A percentile compares a stretch with the other conserved stretches of the same genome.
Evolutionary conservation across 495 filamentous ascomycete species (phyloP).

Genomic region (Penicillium lividum): DNA sequence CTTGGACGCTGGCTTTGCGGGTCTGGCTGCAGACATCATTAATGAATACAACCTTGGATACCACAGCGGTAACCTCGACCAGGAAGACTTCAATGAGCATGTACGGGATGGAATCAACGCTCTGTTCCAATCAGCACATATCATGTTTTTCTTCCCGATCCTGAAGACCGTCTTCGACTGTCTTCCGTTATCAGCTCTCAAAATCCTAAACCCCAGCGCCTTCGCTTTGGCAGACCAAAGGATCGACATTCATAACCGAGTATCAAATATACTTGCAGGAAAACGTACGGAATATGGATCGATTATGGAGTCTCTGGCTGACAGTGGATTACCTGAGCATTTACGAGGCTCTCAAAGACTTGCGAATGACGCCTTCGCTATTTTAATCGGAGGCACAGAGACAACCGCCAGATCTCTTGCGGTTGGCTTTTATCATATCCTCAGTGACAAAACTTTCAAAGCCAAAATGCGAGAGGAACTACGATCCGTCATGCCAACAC

Average conservation of each 20-base stretch:
- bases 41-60: constrained; percentile 28
- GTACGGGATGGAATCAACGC: constrained; percentile 28
- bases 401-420: constrained; percentile 35
- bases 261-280: constrained; percentile 8
- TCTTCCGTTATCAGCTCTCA: not conserved
- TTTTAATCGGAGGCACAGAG: constrained; percentile 46
- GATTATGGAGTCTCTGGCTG: constrained; percentile 12
- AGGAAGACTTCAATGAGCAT: constrained; percentile 24
- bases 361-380: constrained; percentile 37
- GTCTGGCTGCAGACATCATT: constrained; percentile 30
- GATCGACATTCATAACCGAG: constrained; percentile 7
- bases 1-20: constrained; percentile 28
- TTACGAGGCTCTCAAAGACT: constrained; percentile 28
- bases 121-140: constrained; percentile 17
- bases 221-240: constrained; percentile 19
- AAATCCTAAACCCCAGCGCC: constrained; percentile 11
- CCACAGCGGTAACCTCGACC: constrained; percentile 26
- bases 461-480: constrained; percentile 35
- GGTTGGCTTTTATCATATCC: constrained; percentile 19
- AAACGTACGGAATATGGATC: constrained; percentile 4
- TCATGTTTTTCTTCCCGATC: constrained; percentile 20
- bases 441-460: constrained; percentile 8
- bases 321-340: constrained; percentile 19
- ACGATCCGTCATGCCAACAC: constrained; percentile 32
- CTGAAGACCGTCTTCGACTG: not conserved